phyloP scores from a whole-genome alignment of 352 stramenopile genomes.

The Saprolegnia parasitica region DNA sequence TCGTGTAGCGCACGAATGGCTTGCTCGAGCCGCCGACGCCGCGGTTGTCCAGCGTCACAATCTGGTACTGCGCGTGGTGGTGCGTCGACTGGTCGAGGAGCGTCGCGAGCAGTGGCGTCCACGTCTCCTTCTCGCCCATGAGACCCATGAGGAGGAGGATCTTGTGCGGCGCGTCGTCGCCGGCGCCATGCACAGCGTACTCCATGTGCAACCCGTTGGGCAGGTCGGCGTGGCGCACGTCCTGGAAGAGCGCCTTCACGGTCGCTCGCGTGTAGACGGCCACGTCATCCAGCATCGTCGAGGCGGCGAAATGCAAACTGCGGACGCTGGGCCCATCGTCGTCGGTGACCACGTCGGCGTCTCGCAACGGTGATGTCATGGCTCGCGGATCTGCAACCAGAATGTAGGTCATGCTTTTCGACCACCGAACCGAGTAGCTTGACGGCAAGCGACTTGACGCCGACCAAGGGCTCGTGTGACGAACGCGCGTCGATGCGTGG shows the following conservation, averaged over 20 bases:
- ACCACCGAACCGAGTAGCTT: too few species aligned
- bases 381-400: too few species aligned
- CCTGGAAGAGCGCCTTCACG: background rate
- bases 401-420: too few species aligned
- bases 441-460: too few species aligned
- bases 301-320: background rate
- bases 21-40: conserved; percentile 41
- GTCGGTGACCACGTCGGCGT: background rate
- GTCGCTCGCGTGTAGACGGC: background rate
- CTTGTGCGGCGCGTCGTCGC: background rate
- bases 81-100: conserved; percentile 23
- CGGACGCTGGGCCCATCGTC: background rate
- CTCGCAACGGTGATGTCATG: background rate
- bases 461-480: too few species aligned
- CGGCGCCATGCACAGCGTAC: background rate
- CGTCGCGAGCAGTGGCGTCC: conserved; percentile 25
- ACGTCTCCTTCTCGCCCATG: conserved; percentile 31
- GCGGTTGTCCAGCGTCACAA: conserved; percentile 61
- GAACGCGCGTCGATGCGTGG: too few species aligned
- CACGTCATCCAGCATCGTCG: background rate
- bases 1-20: conserved; percentile 51
- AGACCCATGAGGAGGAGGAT: conserved; percentile 36
- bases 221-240: background rate
- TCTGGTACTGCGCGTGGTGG: conserved; percentile 25
- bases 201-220: background rate